Conservation (phyloP, 139 green algal species). For the Micractinium conductrix region DNA sequence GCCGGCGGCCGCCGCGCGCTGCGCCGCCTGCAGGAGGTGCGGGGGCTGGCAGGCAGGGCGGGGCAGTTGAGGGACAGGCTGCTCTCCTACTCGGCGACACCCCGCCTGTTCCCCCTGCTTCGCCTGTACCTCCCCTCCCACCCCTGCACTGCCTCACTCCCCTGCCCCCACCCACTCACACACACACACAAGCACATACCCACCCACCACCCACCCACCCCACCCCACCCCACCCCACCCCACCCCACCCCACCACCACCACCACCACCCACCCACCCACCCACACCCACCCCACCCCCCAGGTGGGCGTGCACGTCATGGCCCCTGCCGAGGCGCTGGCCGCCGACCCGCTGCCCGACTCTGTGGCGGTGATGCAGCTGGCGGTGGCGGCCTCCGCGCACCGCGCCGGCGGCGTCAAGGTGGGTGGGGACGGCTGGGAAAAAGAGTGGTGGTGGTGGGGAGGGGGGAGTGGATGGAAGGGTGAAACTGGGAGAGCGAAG, state of each 20-base stretch:
- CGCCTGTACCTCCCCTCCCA: background rate
- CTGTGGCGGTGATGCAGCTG: constrained; percentile 87
- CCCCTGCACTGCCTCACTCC: background rate
- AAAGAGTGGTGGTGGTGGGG: no score
- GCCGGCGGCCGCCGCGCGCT: constrained; percentile 71
- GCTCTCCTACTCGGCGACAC: no score
- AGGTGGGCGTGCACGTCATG: constrained; percentile 88
- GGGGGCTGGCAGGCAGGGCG: background rate
- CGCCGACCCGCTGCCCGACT: constrained; percentile 76
- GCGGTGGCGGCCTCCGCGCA: constrained; percentile 49
- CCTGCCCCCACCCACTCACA: no score
- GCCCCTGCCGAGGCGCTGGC: constrained; percentile 72
- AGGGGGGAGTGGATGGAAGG: no score
- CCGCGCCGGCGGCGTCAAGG: constrained; percentile 35
- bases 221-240: no score
- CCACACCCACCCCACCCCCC: constrained; percentile 25
- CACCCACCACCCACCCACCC: no score
- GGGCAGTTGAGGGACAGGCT: background rate
- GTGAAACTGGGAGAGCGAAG: no score
- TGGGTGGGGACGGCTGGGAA: background rate
- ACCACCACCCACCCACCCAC: background rate
- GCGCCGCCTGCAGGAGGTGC: constrained; percentile 85
- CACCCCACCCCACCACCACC: background rate
- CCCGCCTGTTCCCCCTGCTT: no score
- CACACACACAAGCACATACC: no score